Conservation (phyloP, 2,329 filamentous ascomycete genomes). For the Ascochyta clinopodiicola region DNA sequence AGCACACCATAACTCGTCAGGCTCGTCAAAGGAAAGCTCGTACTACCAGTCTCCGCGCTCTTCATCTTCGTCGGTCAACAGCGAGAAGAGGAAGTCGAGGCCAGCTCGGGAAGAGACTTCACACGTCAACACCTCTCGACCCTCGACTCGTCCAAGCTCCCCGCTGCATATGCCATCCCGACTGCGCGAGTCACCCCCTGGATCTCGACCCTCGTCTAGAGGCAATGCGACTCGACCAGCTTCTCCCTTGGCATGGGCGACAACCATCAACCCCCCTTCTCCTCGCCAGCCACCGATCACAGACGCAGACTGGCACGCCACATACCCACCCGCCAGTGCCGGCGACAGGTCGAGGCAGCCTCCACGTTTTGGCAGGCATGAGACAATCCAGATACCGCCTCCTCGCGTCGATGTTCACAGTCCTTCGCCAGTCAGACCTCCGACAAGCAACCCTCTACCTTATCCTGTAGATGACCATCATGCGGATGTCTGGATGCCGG, state of each 20-base stretch:
- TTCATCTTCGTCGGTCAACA: constrained; percentile 40
- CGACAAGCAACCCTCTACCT: constrained; percentile 42
- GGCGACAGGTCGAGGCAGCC: constrained; percentile 35
- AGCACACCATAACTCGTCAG: constrained; percentile 27
- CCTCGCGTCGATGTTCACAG: constrained; percentile 45
- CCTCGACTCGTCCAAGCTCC: constrained; percentile 35
- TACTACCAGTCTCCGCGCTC: constrained; percentile 40
- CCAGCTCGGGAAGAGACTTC: constrained; percentile 28
- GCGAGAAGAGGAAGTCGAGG: constrained; percentile 22
- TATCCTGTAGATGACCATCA: constrained; percentile 54
- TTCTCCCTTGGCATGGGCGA: constrained; percentile 36
- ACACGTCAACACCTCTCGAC: constrained; percentile 25
- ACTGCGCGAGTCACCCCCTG: constrained; percentile 30
- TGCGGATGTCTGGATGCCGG: constrained; percentile 50
- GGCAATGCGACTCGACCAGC: constrained; percentile 28
- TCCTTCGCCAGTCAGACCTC: constrained; percentile 39
- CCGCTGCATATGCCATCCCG: constrained; percentile 35
- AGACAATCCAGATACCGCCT: constrained; percentile 37
- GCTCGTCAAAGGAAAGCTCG: constrained; percentile 33
- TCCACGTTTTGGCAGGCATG: constrained; percentile 37
- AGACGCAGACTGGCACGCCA: constrained; percentile 40
- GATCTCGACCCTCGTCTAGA: constrained; percentile 39
- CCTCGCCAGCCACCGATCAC: constrained; percentile 29
- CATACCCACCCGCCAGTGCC: constrained; percentile 35
- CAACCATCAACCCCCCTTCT: constrained; percentile 25